These are phyloP conservation scores for Arthrobotrys pseudoclavata DNA, from an alignment of 2,329 filamentous ascomycete genomes.

Conservation along the genomic window DNA sequence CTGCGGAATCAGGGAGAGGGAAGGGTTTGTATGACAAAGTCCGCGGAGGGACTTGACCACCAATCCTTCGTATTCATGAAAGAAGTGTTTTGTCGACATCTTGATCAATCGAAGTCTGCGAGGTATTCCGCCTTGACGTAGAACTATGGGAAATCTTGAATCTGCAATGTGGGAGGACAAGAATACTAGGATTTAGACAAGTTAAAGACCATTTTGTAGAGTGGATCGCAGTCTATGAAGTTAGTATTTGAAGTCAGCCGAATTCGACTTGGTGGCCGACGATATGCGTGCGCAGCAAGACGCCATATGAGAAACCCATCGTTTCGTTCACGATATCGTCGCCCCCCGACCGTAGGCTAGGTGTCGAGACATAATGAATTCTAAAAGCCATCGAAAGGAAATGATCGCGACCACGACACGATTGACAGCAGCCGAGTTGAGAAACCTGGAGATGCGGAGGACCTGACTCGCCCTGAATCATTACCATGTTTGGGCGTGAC, in stretches of 20 bases:
- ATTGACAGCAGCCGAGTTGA: slow-evolving; percentile 11
- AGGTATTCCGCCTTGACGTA: background rate
- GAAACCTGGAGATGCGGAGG: slow-evolving; percentile 6
- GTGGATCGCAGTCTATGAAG: slow-evolving; percentile 6
- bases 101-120: background rate
- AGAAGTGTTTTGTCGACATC: slow-evolving; percentile 59
- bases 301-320: background rate
- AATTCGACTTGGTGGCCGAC: slow-evolving; percentile 7
- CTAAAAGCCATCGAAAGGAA: background rate
- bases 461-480: slow-evolving; percentile 17
- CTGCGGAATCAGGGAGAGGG: slow-evolving; percentile 66
- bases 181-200: slow-evolving; percentile 32
- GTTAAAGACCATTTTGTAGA: background rate
- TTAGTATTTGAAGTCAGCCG: slow-evolving; percentile 43
- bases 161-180: background rate
- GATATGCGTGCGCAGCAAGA: background rate
- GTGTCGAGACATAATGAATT: slow-evolving; percentile 21
- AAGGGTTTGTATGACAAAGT: slow-evolving; percentile 51
- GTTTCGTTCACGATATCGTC: slow-evolving; percentile 10
- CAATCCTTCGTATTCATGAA: slow-evolving; percentile 51
- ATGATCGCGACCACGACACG: slow-evolving; percentile 40
- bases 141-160: background rate
- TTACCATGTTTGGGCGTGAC: background rate
- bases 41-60: slow-evolving; percentile 56
- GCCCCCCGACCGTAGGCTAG: slow-evolving; percentile 17